These are phyloP conservation scores for Colletotrichum neosansevieriae DNA, from an alignment of 2,329 filamentous ascomycete species.

Conservation along the genomic window DNA sequence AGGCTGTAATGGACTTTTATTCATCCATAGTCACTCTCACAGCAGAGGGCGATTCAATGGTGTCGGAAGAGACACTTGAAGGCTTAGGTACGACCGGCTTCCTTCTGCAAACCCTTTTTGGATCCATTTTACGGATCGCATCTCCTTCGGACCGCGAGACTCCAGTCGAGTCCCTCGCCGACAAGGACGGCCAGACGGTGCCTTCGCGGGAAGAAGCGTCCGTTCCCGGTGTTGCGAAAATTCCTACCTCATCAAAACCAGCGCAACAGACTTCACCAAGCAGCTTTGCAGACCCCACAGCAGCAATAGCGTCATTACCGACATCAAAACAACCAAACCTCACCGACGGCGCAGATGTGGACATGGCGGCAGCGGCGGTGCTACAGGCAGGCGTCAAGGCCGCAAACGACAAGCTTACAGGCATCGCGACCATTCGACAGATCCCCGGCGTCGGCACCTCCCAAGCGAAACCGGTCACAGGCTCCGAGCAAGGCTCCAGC, in stretches of 20 bases:
- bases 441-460: constrained; percentile 51
- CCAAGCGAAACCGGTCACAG: constrained; percentile 41
- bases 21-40: constrained; percentile 89
- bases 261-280: constrained; percentile 22
- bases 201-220: constrained; percentile 32
- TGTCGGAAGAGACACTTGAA: constrained; percentile 91
- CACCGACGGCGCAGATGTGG: constrained; percentile 12
- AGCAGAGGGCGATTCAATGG: constrained; percentile 91
- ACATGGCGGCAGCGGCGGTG: constrained; percentile 36
- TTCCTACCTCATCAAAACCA: constrained; percentile 34
- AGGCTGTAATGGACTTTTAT: constrained; percentile 91
- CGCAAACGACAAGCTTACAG: constrained; percentile 30
- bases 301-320: constrained; percentile 11
- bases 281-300: constrained; percentile 24
- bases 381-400: constrained; percentile 31
- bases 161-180: constrained; percentile 33
- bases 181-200: constrained; percentile 18
- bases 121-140: constrained; percentile 78
- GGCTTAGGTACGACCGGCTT: constrained; percentile 89
- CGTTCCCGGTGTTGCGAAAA: constrained; percentile 28
- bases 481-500: constrained; percentile 43
- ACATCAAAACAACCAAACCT: constrained; percentile 14
- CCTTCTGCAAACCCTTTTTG: constrained; percentile 80
- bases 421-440: constrained; percentile 24
- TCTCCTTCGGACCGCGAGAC: constrained; percentile 54